Conservation (phyloP, 2,329 filamentous ascomycete genomes). For the Plectosphaerella plurivora region DNA sequence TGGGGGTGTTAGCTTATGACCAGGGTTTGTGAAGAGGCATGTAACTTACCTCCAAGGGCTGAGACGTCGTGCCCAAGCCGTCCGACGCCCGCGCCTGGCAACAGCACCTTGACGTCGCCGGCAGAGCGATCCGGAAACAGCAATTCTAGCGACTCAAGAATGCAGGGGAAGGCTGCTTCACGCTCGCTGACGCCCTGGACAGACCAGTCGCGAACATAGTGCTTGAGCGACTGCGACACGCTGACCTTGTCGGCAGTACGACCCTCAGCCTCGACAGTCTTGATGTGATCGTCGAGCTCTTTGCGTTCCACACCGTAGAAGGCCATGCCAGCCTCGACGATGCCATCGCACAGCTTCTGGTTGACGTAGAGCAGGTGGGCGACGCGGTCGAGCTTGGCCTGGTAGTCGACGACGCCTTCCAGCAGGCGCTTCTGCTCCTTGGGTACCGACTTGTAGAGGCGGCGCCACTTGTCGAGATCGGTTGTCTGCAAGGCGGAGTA, state of each 20-base stretch:
- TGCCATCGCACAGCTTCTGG: conserved; percentile 37
- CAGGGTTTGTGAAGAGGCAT: background rate
- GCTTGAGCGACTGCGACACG: conserved; percentile 50
- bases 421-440: conserved; percentile 39
- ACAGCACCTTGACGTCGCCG: conserved; percentile 29
- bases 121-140: conserved; percentile 22
- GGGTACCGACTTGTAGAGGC: conserved; percentile 29
- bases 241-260: conserved; percentile 39
- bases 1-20: background rate
- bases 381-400: conserved; percentile 43
- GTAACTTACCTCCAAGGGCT: conserved; percentile 27
- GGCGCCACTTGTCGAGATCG: conserved; percentile 28
- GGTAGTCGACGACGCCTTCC: conserved; percentile 52
- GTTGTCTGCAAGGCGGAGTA: conserved; percentile 28
- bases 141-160: conserved; percentile 24
- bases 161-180: conserved; percentile 32
- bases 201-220: conserved; percentile 55
- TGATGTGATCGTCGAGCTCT: conserved; percentile 40
- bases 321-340: conserved; percentile 36
- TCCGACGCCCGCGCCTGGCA: conserved; percentile 50
- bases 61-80: conserved; percentile 48
- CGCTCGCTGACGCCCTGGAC: conserved; percentile 41
- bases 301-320: conserved; percentile 39
- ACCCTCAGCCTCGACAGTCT: conserved; percentile 29
- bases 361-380: conserved; percentile 39